Conservation (phyloP, 495 filamentous ascomycete genomes). For the Emericellopsis terricola region DNA sequence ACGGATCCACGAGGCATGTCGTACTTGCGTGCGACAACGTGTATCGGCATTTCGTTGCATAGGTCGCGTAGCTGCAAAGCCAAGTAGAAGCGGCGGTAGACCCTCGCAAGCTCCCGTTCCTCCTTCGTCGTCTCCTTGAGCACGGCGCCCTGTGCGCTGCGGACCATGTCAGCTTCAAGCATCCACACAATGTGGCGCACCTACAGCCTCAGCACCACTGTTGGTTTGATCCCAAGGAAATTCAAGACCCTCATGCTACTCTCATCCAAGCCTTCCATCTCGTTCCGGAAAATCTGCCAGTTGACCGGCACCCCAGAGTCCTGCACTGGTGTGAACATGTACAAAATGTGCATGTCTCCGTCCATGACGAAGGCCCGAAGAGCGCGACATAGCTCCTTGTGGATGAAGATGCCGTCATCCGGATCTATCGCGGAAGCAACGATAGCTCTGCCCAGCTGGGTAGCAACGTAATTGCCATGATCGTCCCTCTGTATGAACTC, state of each 20-base stretch:
- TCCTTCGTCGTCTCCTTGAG: slow-evolving; percentile 44
- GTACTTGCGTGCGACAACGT: slow-evolving; percentile 51
- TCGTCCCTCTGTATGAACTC: slow-evolving; percentile 37
- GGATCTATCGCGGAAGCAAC: slow-evolving; percentile 58
- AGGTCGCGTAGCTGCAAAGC: slow-evolving; percentile 68
- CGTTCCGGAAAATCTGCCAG: slow-evolving; percentile 55
- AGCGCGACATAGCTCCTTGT: slow-evolving; percentile 49
- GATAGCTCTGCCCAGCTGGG: slow-evolving; percentile 49
- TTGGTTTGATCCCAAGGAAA: slow-evolving; percentile 52
- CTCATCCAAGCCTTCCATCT: slow-evolving; percentile 52
- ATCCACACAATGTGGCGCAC: slow-evolving; percentile 1
- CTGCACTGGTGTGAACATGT: slow-evolving; percentile 62
- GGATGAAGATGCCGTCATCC: slow-evolving; percentile 59
- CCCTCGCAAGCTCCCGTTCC: slow-evolving; percentile 39
- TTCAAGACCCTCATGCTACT: slow-evolving; percentile 49
- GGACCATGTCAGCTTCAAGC: too few relatives aligned
- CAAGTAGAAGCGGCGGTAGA: slow-evolving; percentile 63
- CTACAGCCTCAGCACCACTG: slow-evolving; percentile 55
- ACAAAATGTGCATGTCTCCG: slow-evolving; percentile 71
- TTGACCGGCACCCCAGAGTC: slow-evolving; percentile 37
- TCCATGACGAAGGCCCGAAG: slow-evolving; percentile 66
- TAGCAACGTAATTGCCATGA: slow-evolving; percentile 35
- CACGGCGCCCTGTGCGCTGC: slow-evolving; percentile 49
- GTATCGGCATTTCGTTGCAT: slow-evolving; percentile 61
- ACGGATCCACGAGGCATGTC: slow-evolving; percentile 49